Base-by-base conservation (phyloP, 2,329 filamentous ascomycete species). In the Monilinia aucupariae region DNA sequence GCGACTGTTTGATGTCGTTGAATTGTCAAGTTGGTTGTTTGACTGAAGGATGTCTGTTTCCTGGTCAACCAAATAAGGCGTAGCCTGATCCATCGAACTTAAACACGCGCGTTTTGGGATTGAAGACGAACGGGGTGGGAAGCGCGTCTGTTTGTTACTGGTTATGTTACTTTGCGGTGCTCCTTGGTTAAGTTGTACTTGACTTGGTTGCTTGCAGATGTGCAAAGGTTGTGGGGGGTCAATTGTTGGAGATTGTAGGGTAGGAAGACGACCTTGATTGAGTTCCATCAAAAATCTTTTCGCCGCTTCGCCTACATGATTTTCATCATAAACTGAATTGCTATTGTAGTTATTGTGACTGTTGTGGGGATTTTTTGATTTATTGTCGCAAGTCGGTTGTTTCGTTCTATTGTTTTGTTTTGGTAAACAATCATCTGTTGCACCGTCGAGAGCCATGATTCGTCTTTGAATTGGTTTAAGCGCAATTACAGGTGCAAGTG, bases 161-260 rank as follows among this genome's bases (percentile, higher is more conserved):
- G 43, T 62, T 48, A 64, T 64, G 5, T 62, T 34, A 52, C 51
- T 53, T 27, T 61, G 50, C 53, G 48, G 55, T 45, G 63, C 45
- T 52, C 59, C 64, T 52, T 54, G 48, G 3, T 58, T 32, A 20
- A 64, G 34, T 20, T 53, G 63, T n/a, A 62, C 41, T 59, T 65
- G 64, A 52, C 49, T 64, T 39, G 65, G 64, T 25, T 66, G 45
- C 53, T 69, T 69, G 63, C 64, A 64, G 25, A 67, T 64, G n/a
- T 66, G 53, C 48, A 69, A 56, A 59, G 69, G 69, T 61, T 55
- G 64, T 10, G 63, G 60, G 25, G 61, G 55, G 53, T 12, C 53
- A 43, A 62, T 39, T 47, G 37, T 53, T 62, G 64, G 41, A 12
- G 54, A 58, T 37, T 58, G 54, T 47, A 58, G 12, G 17, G 54